These are phyloP conservation scores for Acanthamoeba quina DNA, from an alignment of 208 protist genomes.

Conservation along the genomic window DNA sequence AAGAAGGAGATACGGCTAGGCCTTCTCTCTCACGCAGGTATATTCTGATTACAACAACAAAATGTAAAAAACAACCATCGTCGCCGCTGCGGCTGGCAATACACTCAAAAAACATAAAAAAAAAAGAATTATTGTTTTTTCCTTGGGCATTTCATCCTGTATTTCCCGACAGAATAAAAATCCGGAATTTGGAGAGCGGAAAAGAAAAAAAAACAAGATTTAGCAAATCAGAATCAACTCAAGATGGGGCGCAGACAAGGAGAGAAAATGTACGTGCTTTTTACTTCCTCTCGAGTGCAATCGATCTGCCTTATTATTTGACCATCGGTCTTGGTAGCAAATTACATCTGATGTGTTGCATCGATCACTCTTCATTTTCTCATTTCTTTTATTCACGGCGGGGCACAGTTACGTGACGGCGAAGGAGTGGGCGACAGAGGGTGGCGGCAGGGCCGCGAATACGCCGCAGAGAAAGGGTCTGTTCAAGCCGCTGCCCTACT, in stretches of 20 bases:
- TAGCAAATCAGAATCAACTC: background rate
- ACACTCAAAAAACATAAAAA: too few species aligned
- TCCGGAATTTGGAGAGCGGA: background rate
- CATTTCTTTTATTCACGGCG: background rate
- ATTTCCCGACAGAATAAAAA: too few species aligned
- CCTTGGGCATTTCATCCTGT: too few species aligned
- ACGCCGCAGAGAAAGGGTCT: background rate
- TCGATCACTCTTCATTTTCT: background rate
- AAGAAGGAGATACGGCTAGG: background rate
- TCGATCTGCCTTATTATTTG: background rate
- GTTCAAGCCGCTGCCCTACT: slow-evolving; percentile 64
- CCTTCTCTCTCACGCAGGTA: background rate
- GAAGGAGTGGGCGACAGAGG: slow-evolving; percentile 55
- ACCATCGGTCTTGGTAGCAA: background rate
- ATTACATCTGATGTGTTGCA: background rate
- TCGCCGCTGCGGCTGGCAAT: too few species aligned
- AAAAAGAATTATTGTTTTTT: too few species aligned
- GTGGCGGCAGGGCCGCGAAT: slow-evolving; percentile 27
- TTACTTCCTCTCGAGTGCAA: too few species aligned
- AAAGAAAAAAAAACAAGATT: background rate
- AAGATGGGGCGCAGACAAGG: background rate
- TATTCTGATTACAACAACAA: background rate
- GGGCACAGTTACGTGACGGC: slow-evolving; percentile 51
- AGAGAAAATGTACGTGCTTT: background rate
- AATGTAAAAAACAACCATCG: background rate